A percentile compares a stretch with the other conserved stretches of the same genome.
Conservation (phyloP, 345 rosid species). For the Eucalyptus regnans region DNA sequence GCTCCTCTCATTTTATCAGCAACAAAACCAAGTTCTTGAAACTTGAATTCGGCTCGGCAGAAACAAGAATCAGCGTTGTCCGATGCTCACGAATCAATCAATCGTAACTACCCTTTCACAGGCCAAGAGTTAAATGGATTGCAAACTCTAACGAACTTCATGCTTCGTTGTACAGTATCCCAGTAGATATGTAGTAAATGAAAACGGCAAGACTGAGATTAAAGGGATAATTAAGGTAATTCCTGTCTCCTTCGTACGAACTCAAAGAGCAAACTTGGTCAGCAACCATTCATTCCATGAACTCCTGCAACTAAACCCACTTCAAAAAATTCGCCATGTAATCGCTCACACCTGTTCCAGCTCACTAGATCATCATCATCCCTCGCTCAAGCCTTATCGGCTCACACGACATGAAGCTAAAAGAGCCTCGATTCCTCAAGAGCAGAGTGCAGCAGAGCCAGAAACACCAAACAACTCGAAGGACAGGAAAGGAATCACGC, state of each 20-base stretch:
- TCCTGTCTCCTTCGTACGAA: background rate
- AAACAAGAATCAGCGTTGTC: background rate
- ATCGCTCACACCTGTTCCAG: background rate
- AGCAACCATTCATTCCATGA: background rate
- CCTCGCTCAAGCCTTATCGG: background rate
- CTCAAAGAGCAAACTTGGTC: background rate
- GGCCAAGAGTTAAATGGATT: background rate
- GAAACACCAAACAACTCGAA: background rate
- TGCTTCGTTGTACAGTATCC: background rate
- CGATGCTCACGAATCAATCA: background rate
- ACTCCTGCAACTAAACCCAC: background rate
- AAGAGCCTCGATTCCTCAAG: background rate
- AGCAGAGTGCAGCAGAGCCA: background rate
- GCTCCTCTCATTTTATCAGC: constrained; percentile 64
- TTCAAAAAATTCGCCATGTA: background rate
- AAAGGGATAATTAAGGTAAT: background rate
- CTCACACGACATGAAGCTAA: background rate
- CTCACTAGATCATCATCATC: background rate
- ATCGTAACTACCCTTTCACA: background rate
- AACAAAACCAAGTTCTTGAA: background rate
- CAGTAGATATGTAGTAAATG: background rate
- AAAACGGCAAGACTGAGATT: background rate
- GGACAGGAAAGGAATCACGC: background rate
- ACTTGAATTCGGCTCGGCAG: background rate
- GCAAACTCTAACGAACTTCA: background rate